Evolutionary conservation across 2,329 filamentous ascomycete species (phyloP).

Genomic region (Neonectria coccinea): DNA sequence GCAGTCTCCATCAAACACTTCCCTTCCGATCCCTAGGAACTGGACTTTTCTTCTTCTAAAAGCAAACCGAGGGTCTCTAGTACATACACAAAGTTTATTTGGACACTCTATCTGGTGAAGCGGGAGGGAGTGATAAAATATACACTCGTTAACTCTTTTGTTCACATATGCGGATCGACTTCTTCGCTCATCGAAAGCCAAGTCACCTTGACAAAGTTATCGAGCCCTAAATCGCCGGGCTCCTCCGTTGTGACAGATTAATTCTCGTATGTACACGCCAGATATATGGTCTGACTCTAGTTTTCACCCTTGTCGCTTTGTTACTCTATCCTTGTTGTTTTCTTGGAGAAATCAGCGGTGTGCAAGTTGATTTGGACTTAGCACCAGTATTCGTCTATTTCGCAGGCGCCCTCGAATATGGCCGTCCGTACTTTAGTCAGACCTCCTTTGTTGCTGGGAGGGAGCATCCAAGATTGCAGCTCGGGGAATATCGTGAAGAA

Average conservation of each 20-base stretch:
- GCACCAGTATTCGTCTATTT: neutral
- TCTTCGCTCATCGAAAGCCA: too few relatives aligned
- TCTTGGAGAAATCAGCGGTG: neutral
- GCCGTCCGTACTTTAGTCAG: neutral
- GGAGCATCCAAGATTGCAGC: neutral
- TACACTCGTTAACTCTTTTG: neutral
- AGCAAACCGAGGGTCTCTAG: too few relatives aligned
- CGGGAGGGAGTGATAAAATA: neutral
- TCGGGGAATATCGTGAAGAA: neutral
- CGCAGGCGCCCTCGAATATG: neutral
- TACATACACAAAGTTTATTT: too few relatives aligned
- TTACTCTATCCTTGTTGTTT: neutral
- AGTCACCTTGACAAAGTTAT: neutral
- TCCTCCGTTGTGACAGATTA: neutral
- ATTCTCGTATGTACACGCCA: neutral
- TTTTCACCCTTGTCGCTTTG: neutral
- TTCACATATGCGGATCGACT: too few relatives aligned
- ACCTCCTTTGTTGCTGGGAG: neutral
- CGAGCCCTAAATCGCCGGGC: neutral
- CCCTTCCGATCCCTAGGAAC: too few relatives aligned
- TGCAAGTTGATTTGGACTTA: neutral
- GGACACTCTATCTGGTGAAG: neutral
- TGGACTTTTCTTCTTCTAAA: too few relatives aligned
- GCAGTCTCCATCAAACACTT: too few relatives aligned
- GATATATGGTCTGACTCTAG: neutral